A percentile compares a stretch with the other conserved stretches of the same genome.
Evolutionary conservation across 2,329 filamentous ascomycete genomes (phyloP).

Genomic region (Colletotrichum cuscutae): DNA sequence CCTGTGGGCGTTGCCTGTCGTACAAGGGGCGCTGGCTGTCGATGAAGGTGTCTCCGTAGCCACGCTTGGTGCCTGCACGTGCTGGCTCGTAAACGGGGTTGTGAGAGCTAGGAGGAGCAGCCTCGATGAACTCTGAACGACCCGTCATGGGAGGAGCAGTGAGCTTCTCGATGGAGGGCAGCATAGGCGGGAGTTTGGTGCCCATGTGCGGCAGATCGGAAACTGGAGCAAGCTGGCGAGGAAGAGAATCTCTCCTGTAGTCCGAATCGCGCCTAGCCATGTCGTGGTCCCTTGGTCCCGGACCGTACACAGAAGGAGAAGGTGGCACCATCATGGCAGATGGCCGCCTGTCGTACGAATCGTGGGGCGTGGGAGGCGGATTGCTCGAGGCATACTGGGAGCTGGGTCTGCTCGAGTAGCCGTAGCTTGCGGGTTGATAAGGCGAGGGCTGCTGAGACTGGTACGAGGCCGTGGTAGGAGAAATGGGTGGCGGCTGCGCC

Average conservation of each 20-base stretch:
- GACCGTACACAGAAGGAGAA: slow-evolving; percentile 46
- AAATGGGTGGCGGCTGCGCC: slow-evolving; percentile 45
- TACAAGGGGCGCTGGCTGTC: slow-evolving; percentile 42
- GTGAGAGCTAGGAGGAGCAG: slow-evolving; percentile 7
- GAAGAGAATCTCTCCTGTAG: slow-evolving; percentile 40
- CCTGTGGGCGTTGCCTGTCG: slow-evolving; percentile 50
- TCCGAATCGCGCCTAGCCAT: slow-evolving; percentile 10
- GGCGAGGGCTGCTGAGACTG: slow-evolving; percentile 51
- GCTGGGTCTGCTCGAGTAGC: slow-evolving; percentile 42
- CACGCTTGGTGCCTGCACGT: slow-evolving; percentile 34
- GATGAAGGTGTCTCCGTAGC: slow-evolving; percentile 29
- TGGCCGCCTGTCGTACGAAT: slow-evolving; percentile 50
- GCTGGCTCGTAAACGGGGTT: neutral
- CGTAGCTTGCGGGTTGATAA: slow-evolving; percentile 53
- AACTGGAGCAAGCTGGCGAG: slow-evolving; percentile 41
- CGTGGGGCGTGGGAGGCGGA: slow-evolving; percentile 45
- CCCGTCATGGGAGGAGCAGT: neutral
- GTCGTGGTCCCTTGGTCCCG: slow-evolving; percentile 8
- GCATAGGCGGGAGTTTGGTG: slow-evolving; percentile 7
- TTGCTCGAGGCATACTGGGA: slow-evolving; percentile 44
- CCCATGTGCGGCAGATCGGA: slow-evolving; percentile 45
- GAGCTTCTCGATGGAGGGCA: slow-evolving; percentile 14
- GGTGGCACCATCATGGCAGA: slow-evolving; percentile 51
- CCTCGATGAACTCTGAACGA: slow-evolving; percentile 27
- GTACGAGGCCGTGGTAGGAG: slow-evolving; percentile 45